Base-by-base conservation (phyloP, 2,329 filamentous ascomycete species). In the Arthrobotrys sinensis region DNA sequence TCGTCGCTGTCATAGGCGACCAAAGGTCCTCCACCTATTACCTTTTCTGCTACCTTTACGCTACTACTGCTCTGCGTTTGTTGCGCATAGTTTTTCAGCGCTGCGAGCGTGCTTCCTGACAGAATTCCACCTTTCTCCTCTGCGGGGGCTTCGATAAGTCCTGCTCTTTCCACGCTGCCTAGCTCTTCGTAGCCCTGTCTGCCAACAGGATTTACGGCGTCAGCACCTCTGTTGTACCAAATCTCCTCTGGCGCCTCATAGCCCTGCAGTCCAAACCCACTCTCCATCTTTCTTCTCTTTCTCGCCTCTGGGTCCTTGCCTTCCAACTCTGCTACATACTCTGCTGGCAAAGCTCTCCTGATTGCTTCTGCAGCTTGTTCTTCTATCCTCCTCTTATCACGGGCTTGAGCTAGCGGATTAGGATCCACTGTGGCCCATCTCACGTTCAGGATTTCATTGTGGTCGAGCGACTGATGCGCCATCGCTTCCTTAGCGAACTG, bases 291-390 rank as follows among this genome's bases (percentile, higher is more conserved):
- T 84, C 95, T 90, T 82, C 94, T 88, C 86, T 97, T 98, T 83
- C 91, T 89, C 46, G 94, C 92, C 81, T 94, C 93, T 0, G 93
- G 92, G 80, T 97, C 93, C 63, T 93, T 90, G 14, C 96, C 96
- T 84, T 99, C 96, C 57, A 99, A 91, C 86, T 99, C 94, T 0
- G 94, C 93, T 0, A 99, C 91, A 80, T 96, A 98, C 32, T 94
- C 93, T 0, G 92, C 93, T 0, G 96, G 96, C 3, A 99, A 86
- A 0, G 96, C 95, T 80, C 92, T 88, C 16, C 96, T 88, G 72
- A 99, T 93, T 0, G 96, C 96, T 82, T 97, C 96, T 0, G 96
- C 96, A 1, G 96, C 96, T 84, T 99, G 96, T 83, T 99, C 96
- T 83, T 99, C 96, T 77, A 99, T 91, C 46, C 91, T 88, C 45